Conservation (phyloP, 1,139 yeast genomes). For the Tardiomyces depauwii region DNA sequence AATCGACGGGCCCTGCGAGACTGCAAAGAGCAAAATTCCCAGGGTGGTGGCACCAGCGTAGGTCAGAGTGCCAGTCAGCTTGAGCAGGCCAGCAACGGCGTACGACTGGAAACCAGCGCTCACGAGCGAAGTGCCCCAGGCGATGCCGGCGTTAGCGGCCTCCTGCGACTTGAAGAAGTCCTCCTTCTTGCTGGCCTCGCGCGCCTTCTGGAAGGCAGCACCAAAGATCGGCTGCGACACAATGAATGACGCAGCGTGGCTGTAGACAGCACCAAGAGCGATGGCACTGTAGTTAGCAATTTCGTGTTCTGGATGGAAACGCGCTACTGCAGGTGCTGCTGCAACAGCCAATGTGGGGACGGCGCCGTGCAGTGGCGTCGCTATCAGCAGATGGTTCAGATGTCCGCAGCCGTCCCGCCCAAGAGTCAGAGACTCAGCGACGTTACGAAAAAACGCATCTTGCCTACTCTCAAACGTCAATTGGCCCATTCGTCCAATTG, state of each 20-base stretch:
- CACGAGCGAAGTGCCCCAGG: slow-evolving; percentile 26
- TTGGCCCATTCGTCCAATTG: too few species aligned
- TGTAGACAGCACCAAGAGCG: slow-evolving; percentile 31
- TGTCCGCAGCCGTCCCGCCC: too few species aligned
- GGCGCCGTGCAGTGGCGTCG: too few species aligned
- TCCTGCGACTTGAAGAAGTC: slow-evolving; percentile 28
- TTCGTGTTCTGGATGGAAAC: too few species aligned
- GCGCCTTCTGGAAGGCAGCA: slow-evolving; percentile 29
- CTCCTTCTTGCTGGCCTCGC: slow-evolving; percentile 22
- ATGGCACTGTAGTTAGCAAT: slow-evolving; percentile 18
- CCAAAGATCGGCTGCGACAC: slow-evolving; percentile 31
- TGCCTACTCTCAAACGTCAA: too few species aligned
- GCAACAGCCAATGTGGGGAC: too few species aligned
- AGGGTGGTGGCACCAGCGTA: slow-evolving; percentile 31
- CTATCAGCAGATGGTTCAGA: too few species aligned
- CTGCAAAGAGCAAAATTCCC: slow-evolving; percentile 30
- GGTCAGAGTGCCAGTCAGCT: slow-evolving; percentile 27
- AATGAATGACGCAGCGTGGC: slow-evolving; percentile 27
- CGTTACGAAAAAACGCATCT: too few species aligned
- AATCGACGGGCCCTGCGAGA: slow-evolving; percentile 27
- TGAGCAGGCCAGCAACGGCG: slow-evolving; percentile 30
- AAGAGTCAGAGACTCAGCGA: too few species aligned
- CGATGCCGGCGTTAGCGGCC: slow-evolving; percentile 27
- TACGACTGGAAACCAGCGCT: slow-evolving; percentile 31
- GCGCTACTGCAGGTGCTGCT: too few species aligned